These are phyloP conservation scores for Cryoendolithus antarcticus DNA, from an alignment of 2,329 filamentous ascomycete genomes.

Conservation along the genomic window DNA sequence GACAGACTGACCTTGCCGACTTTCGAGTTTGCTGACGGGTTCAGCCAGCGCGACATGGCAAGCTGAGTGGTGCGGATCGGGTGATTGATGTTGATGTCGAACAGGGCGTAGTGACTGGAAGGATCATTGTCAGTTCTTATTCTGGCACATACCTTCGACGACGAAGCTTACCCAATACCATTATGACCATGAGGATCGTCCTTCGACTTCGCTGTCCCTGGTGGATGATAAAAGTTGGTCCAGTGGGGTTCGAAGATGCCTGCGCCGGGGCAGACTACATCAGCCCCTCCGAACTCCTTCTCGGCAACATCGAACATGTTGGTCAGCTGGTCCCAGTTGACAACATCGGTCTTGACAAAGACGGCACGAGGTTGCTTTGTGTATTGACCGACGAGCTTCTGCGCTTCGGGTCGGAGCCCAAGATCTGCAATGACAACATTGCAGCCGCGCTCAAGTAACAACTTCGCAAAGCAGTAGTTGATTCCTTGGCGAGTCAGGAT, in stretches of 20 bases:
- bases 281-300: slow-evolving; percentile 33
- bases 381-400: slow-evolving; percentile 28
- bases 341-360: slow-evolving; percentile 36
- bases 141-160: too few relatives aligned
- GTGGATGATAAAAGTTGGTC: slow-evolving; percentile 38
- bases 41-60: slow-evolving; percentile 34
- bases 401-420: slow-evolving; percentile 34
- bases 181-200: slow-evolving; percentile 20
- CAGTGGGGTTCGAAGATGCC: slow-evolving; percentile 37
- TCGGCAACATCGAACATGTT: slow-evolving; percentile 38
- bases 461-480: slow-evolving; percentile 32
- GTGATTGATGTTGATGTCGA: slow-evolving; percentile 38
- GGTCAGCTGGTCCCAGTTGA: slow-evolving; percentile 37
- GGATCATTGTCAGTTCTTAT: too few relatives aligned
- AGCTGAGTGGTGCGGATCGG: slow-evolving; percentile 36
- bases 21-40: slow-evolving; percentile 15
- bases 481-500: slow-evolving; percentile 27
- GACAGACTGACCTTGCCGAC: slow-evolving; percentile 20
- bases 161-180: not conserved
- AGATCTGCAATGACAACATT: slow-evolving; percentile 39
- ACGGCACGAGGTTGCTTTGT: slow-evolving; percentile 25
- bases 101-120: slow-evolving; percentile 21
- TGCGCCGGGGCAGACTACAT: slow-evolving; percentile 38
- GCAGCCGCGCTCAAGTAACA: slow-evolving; percentile 33
- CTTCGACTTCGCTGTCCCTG: slow-evolving; percentile 24